Base-by-base conservation (phyloP, 495 filamentous ascomycete species). In the Amorphotheca resinae region DNA sequence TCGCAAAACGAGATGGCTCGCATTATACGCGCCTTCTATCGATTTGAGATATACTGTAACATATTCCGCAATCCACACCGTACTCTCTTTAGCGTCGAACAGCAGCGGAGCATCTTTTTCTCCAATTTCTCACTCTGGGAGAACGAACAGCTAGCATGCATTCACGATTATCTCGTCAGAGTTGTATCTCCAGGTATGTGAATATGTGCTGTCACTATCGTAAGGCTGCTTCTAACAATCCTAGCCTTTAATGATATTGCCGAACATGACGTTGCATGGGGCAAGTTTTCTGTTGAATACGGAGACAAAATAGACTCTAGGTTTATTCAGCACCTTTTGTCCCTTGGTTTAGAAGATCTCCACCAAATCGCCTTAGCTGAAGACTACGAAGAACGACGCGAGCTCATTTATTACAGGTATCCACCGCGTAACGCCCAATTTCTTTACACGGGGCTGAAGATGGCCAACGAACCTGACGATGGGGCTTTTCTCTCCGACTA, bases 221-320 rank as follows among this genome's bases (percentile, higher is more conserved):
- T 30, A 30, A 30, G 6, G 25, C 6, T 30, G 25, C n/a, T n/a
- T n/a, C n/a, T n/a, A n/a, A n/a, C n/a, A n/a, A n/a, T 30, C 25
- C 6, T 22, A 51, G 44, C 26, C 23, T 51, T 51, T 31, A 46
- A 47, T 33, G 48, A 51, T 4, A 31, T 51, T 9, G 41, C 28
- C 11, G 48, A 51, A 21, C 44, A 51, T 11, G 48, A 47, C 20
- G 16, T 47, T 39, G 0, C 6, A 17, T 51, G 48, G 48, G 43
- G 48, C 12, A 14, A 36, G 2, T 18, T 6, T 14, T 18, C 32
- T 14, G 42, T 50, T 12, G 33, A 35, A 11, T 41, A 41, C 20
- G 20, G 9, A 6, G 16, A 36, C n/a, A 9, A 2, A 9, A 34
- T 28, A 16, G 44, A 37, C 23, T 18, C 5, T 22, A 22, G 32